phyloP scores from a whole-genome alignment of 345 rosid genomes.

The Salix koriyanagi region DNA sequence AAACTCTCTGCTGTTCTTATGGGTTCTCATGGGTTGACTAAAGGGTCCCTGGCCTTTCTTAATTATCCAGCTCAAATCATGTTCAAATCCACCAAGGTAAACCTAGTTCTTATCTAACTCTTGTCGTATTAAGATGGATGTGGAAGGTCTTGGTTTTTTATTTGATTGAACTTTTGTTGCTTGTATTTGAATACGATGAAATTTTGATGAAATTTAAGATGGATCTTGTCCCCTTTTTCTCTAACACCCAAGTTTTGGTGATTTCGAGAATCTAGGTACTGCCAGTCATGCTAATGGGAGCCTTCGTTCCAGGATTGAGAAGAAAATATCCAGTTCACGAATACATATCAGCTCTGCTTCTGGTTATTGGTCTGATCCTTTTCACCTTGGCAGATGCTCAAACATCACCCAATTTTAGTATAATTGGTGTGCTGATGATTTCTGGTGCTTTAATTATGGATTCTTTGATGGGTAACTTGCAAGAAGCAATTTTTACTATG shows the following conservation, averaged over 20 bases:
- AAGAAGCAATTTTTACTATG: constrained; percentile 86
- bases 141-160: not conserved
- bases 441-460: constrained; percentile 86
- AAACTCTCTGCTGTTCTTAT: constrained; percentile 97
- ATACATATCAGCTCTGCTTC: constrained; percentile 72
- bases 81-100: constrained; percentile 98
- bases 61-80: constrained; percentile 92
- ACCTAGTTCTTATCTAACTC: not conserved
- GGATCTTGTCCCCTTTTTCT: not conserved
- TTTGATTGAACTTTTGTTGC: not conserved
- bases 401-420: constrained; percentile 83
- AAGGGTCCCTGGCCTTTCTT: constrained; percentile 92
- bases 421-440: constrained; percentile 79
- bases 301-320: constrained; percentile 87
- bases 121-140: not conserved
- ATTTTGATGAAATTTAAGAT: not conserved
- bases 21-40: constrained; percentile 96
- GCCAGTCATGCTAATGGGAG: constrained; percentile 98
- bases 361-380: constrained; percentile 77
- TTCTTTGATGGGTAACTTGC: constrained; percentile 81
- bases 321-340: constrained; percentile 81
- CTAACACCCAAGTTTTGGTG: not conserved
- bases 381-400: constrained; percentile 95
- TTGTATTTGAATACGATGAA: not conserved
- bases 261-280: constrained; percentile 49